Evolutionary conservation across 1,284 basidiomycete species (phyloP).

Genomic region (Tilletiopsis washingtonensis): DNA sequence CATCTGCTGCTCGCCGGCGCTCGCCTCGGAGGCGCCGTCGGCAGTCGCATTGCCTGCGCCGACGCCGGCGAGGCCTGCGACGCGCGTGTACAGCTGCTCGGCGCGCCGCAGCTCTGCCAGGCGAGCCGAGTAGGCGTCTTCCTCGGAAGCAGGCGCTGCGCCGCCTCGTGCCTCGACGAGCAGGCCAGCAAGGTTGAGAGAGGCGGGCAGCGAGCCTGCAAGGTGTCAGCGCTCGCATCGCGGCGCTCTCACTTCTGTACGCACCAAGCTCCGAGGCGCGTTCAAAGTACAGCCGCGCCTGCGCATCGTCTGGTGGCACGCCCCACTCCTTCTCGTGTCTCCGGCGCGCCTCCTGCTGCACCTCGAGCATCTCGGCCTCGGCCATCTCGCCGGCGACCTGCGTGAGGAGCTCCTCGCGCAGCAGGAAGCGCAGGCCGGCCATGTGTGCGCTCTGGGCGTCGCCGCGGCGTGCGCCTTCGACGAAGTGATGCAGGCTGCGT

Average conservation of each 20-base stretch:
- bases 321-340: conserved; percentile 2
- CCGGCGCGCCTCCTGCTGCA: background rate
- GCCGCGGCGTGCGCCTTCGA: conserved; percentile 1
- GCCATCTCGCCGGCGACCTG: background rate
- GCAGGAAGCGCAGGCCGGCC: conserved; percentile 8
- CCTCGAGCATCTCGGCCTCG: background rate
- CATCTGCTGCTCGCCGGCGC: background rate
- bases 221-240: background rate
- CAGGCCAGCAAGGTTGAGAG: conserved; percentile 5
- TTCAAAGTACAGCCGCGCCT: background rate
- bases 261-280: background rate
- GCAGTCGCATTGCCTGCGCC: background rate
- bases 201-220: conserved; percentile 1
- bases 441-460: conserved; percentile 9
- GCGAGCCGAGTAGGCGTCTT: background rate
- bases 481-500: conserved; percentile 5
- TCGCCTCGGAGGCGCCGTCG: background rate
- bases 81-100: conserved; percentile 1
- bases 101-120: background rate
- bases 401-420: conserved; percentile 2
- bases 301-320: background rate
- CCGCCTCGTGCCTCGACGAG: conserved; percentile 1
- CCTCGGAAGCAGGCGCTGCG: background rate
- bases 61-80: background rate
- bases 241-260: background rate